Percentiles rank a stretch among this genome's conserved stretches.
Evolutionary conservation across 805 yeast genomes (phyloP).

Genomic region (Debaryomyces castellii): DNA sequence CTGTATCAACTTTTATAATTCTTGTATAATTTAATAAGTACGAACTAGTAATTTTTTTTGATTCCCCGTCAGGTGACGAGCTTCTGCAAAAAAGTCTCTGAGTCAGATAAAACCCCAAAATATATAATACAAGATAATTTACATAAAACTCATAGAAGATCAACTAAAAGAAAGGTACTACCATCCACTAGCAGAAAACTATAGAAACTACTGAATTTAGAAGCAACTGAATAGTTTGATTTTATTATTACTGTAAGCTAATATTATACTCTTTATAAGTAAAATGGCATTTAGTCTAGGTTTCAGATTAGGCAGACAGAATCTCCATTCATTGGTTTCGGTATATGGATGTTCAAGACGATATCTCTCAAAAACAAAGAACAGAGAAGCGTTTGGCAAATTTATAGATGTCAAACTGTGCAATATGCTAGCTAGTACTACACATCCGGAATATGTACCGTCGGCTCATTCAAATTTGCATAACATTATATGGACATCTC

Average conservation of each 20-base stretch:
- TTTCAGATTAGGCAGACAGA: not conserved
- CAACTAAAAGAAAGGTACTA: no score
- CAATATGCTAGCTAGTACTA: conserved; percentile 11
- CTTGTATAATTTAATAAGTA: not conserved
- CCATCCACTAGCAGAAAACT: no score
- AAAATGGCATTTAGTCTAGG: not conserved
- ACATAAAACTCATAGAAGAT: no score
- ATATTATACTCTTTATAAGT: not conserved
- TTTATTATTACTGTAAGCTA: no score
- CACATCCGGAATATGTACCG: conserved; percentile 51
- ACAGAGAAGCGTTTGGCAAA: not conserved
- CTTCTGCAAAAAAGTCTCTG: not conserved
- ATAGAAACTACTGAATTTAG: no score
- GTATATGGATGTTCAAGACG: not conserved
- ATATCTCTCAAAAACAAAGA: not conserved
- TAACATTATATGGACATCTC: conserved; percentile 66
- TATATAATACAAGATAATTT: no score
- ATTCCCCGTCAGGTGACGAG: not conserved
- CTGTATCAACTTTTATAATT: not conserved
- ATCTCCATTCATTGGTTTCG: not conserved
- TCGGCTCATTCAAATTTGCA: conserved; percentile 61
- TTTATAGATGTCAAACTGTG: conserved; percentile 13
- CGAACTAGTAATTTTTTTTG: not conserved
- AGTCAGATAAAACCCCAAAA: not conserved
- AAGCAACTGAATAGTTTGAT: not conserved